Conservation (phyloP, 805 yeast species). For the Pichia exigua region DNA sequence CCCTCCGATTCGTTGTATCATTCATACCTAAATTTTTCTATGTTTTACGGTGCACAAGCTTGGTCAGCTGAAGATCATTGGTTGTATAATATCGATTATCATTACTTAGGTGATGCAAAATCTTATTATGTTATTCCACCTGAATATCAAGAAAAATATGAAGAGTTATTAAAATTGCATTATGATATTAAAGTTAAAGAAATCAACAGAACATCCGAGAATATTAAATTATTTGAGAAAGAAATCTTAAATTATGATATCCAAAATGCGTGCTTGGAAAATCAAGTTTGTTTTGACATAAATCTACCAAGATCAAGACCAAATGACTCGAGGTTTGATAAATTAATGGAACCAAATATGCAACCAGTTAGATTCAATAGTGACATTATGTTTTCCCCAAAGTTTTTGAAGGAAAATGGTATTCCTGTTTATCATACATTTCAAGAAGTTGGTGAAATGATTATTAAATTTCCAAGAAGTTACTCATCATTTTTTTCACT, state of each 20-base stretch:
- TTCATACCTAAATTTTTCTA: slow-evolving; percentile 43
- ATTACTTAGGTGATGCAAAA: slow-evolving; percentile 46
- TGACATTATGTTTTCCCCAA: slow-evolving; percentile 44
- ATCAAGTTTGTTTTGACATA: slow-evolving; percentile 15
- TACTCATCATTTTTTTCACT: slow-evolving; percentile 44
- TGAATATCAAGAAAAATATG: slow-evolving; percentile 44
- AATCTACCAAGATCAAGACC: slow-evolving; percentile 23
- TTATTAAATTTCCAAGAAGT: slow-evolving; percentile 49
- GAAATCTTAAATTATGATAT: slow-evolving; percentile 13
- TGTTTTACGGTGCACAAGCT: slow-evolving; percentile 45
- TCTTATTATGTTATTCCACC: slow-evolving; percentile 62
- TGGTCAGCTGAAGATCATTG: slow-evolving; percentile 61
- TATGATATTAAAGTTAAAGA: slow-evolving; percentile 5
- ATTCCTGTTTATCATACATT: slow-evolving; percentile 39
- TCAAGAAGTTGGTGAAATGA: slow-evolving; percentile 57
- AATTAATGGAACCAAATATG: slow-evolving; percentile 18
- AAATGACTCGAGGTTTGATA: slow-evolving; percentile 23
- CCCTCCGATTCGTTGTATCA: slow-evolving; percentile 35
- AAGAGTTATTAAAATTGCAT: slow-evolving; percentile 27
- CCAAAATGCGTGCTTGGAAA: slow-evolving; percentile 18
- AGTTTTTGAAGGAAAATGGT: slow-evolving; percentile 37
- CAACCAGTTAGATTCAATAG: slow-evolving; percentile 26
- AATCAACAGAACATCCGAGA: slow-evolving; percentile 3
- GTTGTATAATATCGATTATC: slow-evolving; percentile 44
- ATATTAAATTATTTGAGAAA: slow-evolving; percentile 5